phyloP scores from a whole-genome alignment of 225 moss, liverwort and hornwort genomes.

The Pleurozium schreberi region DNA sequence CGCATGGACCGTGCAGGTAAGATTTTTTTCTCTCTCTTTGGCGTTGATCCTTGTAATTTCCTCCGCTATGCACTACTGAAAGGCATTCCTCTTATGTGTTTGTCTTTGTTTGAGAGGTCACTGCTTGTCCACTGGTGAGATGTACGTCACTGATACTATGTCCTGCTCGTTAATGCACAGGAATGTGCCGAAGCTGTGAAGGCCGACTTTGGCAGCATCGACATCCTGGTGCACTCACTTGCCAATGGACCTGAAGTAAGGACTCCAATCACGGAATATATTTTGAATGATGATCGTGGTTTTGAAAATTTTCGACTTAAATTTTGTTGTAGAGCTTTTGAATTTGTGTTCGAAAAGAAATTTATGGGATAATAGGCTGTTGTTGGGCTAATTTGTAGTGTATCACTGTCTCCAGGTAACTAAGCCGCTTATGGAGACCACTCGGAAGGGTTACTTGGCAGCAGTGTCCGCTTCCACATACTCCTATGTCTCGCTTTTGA shows the following conservation, averaged over 20 bases:
- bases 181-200: constrained; percentile 87
- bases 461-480: constrained; percentile 86
- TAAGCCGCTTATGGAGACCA: constrained; percentile 88
- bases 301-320: background rate
- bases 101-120: background rate
- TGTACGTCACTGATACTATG: background rate
- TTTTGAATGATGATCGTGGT: background rate
- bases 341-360: background rate
- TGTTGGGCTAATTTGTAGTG: background rate
- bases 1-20: constrained; percentile 90
- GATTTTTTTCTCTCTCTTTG: background rate
- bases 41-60: background rate
- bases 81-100: background rate
- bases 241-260: constrained; percentile 97
- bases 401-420: constrained; percentile 51
- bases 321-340: background rate
- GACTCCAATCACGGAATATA: background rate
- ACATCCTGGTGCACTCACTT: constrained; percentile 91
- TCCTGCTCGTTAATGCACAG: constrained; percentile 10
- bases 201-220: constrained; percentile 83
- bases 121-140: background rate
- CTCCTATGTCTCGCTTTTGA: constrained; percentile 81
- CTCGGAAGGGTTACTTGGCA: constrained; percentile 88
- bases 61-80: background rate
- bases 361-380: background rate